Evolutionary conservation across 495 filamentous ascomycete species (phyloP).

Genomic region (Neurospora pannonica): DNA sequence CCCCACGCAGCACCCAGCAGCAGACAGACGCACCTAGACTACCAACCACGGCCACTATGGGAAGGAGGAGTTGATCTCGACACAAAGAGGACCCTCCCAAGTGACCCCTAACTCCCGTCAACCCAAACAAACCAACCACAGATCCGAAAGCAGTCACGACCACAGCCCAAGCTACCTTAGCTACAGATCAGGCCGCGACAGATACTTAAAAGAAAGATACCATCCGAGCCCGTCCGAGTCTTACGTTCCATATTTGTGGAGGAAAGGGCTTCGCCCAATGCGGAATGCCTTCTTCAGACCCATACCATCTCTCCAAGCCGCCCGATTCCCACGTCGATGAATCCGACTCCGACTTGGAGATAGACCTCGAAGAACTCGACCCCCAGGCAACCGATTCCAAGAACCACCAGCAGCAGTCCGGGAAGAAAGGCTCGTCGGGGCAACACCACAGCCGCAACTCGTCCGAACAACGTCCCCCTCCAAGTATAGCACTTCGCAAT

Average conservation of each 20-base stretch:
- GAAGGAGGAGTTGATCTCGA: not conserved
- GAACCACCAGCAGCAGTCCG: constrained; percentile 1
- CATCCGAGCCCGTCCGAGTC: no score
- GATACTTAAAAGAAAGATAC: not conserved
- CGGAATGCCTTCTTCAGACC: constrained; percentile 45
- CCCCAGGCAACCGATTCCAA: constrained; percentile 30
- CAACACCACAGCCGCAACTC: constrained; percentile 29
- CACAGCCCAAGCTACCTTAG: not conserved
- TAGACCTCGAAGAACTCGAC: constrained; percentile 66
- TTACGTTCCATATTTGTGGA: not conserved
- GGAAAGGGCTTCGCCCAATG: constrained; percentile 22
- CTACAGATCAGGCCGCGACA: not conserved
- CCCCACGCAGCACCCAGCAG: not conserved
- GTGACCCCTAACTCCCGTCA: not conserved
- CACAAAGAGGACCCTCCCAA: not conserved
- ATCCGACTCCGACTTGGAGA: constrained; percentile 59
- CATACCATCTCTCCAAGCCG: constrained; percentile 38
- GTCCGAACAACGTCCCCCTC: constrained; percentile 30
- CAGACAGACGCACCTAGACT: not conserved
- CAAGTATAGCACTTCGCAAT: constrained; percentile 61
- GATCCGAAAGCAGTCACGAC: not conserved
- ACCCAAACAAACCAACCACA: not conserved
- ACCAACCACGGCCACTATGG: not conserved
- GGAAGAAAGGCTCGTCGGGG: constrained; percentile 28
- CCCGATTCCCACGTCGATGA: constrained; percentile 44